A percentile compares a stretch with the other conserved stretches of the same genome.
Conservation (phyloP, 108 stramenopile species). For the Mediolabrus comicus region DNA sequence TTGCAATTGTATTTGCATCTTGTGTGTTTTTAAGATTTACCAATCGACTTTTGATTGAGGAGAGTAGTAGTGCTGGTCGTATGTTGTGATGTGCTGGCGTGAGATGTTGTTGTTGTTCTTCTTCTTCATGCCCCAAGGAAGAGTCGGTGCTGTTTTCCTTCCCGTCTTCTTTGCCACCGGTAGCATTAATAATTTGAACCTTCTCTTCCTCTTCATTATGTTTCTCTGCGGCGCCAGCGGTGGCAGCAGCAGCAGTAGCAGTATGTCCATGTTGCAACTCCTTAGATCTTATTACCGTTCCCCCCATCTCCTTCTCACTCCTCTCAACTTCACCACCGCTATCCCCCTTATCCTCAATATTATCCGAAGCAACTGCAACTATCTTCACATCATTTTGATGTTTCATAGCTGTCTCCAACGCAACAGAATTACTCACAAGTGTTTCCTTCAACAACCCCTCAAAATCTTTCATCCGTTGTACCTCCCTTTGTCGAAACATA, state of each 20-base stretch:
- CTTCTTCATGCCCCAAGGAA: not conserved
- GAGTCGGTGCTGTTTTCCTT: not conserved
- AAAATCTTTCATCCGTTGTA: constrained; percentile 13
- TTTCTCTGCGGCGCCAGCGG: no score
- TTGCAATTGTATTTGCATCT: no score
- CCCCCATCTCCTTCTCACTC: not conserved
- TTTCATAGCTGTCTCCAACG: constrained; percentile 1
- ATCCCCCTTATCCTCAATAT: no score
- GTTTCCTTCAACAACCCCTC: constrained; percentile 8
- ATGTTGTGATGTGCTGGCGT: not conserved
- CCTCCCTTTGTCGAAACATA: constrained; percentile 37
- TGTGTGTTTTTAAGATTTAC: not conserved
- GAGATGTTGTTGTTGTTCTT: no score
- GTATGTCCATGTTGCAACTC: no score
- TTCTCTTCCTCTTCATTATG: no score
- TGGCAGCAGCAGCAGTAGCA: no score
- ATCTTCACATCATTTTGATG: not conserved
- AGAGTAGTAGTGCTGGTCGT: not conserved
- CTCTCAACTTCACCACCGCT: no score
- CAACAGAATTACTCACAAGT: constrained; percentile 1
- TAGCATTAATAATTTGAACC: no score
- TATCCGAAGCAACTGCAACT: no score
- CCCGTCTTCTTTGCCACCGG: not conserved
- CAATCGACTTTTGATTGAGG: not conserved
- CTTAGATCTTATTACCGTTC: not conserved